These are phyloP conservation scores for Abelmoschus esculentus DNA, from an alignment of 345 rosid species.

Conservation along the genomic window DNA sequence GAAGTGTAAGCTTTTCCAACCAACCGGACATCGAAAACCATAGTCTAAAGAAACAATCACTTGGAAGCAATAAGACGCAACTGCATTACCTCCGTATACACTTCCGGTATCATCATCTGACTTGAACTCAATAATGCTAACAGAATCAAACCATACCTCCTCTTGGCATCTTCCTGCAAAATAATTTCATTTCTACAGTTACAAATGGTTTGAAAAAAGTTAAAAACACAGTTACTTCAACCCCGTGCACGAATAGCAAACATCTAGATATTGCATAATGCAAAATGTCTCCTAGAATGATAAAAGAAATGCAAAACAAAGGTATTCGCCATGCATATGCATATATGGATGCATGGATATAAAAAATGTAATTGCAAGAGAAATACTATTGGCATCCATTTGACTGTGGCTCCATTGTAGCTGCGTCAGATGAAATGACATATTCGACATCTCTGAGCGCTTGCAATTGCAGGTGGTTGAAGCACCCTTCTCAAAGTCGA, in stretches of 20 bases:
- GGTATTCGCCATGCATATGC: no score
- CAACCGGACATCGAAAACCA: background rate
- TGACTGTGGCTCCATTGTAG: constrained; percentile 52
- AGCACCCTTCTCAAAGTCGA: constrained; percentile 24
- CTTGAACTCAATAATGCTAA: constrained; percentile 73
- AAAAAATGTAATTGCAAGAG: background rate
- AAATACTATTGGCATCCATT: constrained; percentile 35
- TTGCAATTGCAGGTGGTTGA: constrained; percentile 39
- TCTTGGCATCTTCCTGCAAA: constrained; percentile 53
- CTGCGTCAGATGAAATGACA: constrained; percentile 50
- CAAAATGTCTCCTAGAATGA: no score
- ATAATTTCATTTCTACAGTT: background rate
- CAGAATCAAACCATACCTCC: constrained; percentile 81
- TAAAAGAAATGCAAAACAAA: no score
- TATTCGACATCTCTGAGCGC: constrained; percentile 44
- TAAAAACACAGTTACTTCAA: no score
- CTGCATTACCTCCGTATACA: constrained; percentile 52
- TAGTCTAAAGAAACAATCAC: background rate
- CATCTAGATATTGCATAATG: no score
- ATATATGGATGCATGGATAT: background rate
- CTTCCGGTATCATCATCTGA: constrained; percentile 76
- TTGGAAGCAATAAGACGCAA: background rate
- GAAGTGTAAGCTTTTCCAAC: background rate
- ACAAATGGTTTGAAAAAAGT: background rate
- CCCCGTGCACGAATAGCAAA: no score